These are phyloP conservation scores for Kwoniella europaea DNA, from an alignment of 768 basidiomycete genomes.

Conservation along the genomic window DNA sequence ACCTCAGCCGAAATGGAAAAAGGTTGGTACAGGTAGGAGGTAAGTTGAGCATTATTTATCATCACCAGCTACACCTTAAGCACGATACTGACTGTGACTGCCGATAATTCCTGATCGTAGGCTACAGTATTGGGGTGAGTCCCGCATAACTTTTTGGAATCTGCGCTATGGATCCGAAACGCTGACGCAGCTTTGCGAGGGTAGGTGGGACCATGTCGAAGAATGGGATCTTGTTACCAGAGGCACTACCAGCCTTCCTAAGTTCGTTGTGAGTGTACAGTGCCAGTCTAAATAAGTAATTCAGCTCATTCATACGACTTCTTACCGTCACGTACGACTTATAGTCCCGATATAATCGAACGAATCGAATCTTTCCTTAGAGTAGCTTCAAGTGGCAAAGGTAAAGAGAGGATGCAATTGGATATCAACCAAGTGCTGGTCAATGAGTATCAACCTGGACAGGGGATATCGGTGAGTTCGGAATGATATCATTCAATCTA, in stretches of 20 bases:
- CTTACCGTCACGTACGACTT: no score
- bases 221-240: constrained; percentile 68
- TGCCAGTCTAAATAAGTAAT: no score
- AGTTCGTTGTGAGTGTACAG: constrained; percentile 65
- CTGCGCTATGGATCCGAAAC: not conserved
- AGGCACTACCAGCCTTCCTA: constrained; percentile 74
- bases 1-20: constrained; percentile 83
- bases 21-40: constrained; percentile 71
- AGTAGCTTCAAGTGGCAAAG: constrained; percentile 64
- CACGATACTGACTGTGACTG: no score
- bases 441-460: constrained; percentile 88
- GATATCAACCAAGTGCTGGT: constrained; percentile 82
- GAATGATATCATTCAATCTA: not conserved
- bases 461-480: constrained; percentile 85
- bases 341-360: constrained; percentile 77
- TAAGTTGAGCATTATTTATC: constrained; percentile 39
- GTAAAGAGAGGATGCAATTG: constrained; percentile 58
- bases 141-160: constrained; percentile 65
- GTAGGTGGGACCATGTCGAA: constrained; percentile 72
- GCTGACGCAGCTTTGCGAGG: not conserved
- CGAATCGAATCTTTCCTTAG: constrained; percentile 69
- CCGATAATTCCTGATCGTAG: constrained; percentile 28
- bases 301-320: no score
- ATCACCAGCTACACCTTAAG: no score
- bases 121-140: constrained; percentile 58